phyloP scores from a whole-genome alignment of 495 filamentous ascomycete genomes.

The Lasiosphaeria hispida region DNA sequence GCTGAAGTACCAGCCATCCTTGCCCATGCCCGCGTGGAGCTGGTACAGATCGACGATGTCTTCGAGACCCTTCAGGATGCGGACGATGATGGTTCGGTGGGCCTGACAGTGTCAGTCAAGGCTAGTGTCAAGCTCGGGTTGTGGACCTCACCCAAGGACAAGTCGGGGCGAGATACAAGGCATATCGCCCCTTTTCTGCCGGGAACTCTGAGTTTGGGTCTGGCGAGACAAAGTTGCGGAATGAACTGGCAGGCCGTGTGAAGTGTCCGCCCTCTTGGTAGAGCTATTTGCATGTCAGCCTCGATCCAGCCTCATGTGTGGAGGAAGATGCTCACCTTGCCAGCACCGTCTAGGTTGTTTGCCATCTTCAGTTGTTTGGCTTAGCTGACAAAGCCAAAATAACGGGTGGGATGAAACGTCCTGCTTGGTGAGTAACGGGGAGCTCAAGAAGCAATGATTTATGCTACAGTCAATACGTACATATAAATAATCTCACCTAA shows the following conservation, averaged over 20 bases:
- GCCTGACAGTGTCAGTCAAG: constrained; percentile 35
- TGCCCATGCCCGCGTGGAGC: constrained; percentile 50
- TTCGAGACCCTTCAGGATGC: constrained; percentile 63
- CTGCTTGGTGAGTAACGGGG: no score
- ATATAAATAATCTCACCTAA: no score
- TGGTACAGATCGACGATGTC: constrained; percentile 58
- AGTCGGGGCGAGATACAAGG: constrained; percentile 62
- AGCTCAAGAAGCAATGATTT: no score
- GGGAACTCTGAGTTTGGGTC: constrained; percentile 55
- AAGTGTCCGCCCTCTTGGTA: constrained; percentile 51
- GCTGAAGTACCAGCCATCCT: constrained; percentile 67
- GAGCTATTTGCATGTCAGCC: neutral
- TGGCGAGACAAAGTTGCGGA: constrained; percentile 50
- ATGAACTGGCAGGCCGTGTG: constrained; percentile 45
- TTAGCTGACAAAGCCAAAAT: no score
- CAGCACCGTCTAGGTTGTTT: neutral
- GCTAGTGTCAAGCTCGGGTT: neutral
- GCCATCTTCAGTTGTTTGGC: neutral
- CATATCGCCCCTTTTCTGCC: constrained; percentile 65
- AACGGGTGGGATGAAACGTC: no score
- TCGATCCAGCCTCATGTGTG: neutral
- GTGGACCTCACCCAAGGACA: constrained; percentile 59
- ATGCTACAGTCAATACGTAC: no score
- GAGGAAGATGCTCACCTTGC: no score
- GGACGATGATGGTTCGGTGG: constrained; percentile 64